phyloP scores from a whole-genome alignment of 345 rosid species.

The Gossypium turneri region DNA sequence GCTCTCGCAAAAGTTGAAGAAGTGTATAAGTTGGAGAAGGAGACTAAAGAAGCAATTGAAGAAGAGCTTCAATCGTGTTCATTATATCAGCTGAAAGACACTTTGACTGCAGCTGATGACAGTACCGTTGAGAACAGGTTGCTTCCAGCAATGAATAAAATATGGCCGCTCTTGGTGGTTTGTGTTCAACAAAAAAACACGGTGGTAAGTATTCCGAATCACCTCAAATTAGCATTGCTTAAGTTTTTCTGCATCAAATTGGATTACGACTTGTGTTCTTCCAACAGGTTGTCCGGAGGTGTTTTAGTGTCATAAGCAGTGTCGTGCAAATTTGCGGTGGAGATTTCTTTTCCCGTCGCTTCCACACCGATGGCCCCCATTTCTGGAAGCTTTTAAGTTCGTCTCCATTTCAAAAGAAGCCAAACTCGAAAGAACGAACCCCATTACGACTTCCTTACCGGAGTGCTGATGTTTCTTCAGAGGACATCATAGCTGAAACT shows the following conservation, averaged over 20 bases:
- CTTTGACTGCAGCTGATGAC: constrained; percentile 32
- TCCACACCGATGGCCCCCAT: constrained; percentile 62
- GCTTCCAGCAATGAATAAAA: constrained; percentile 85
- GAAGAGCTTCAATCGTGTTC: constrained; percentile 53
- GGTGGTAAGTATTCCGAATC: constrained; percentile 37
- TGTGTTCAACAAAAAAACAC: constrained; percentile 59
- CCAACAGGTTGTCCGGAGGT: constrained; percentile 61
- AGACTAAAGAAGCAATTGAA: constrained; percentile 62
- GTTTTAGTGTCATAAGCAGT: constrained; percentile 50
- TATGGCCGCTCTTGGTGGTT: constrained; percentile 84
- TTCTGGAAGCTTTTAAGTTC: constrained; percentile 81
- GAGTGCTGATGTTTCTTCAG: constrained; percentile 33
- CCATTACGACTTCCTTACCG: constrained; percentile 77
- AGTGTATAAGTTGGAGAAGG: constrained; percentile 62
- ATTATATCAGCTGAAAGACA: constrained; percentile 31
- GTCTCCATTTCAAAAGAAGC: constrained; percentile 57
- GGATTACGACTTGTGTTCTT: background rate
- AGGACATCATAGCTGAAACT: constrained; percentile 57
- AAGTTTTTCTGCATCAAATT: constrained; percentile 13
- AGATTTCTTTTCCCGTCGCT: constrained; percentile 90
- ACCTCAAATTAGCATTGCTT: constrained; percentile 1
- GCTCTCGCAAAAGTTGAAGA: constrained; percentile 77
- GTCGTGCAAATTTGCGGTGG: constrained; percentile 74
- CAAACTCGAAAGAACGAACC: constrained; percentile 37
- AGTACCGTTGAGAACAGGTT: constrained; percentile 75